Percentiles rank a stretch among this genome's conserved stretches.
Evolutionary conservation across 73 alveolate genomes (phyloP).

Genomic region (Paramecium pentaurelia): DNA sequence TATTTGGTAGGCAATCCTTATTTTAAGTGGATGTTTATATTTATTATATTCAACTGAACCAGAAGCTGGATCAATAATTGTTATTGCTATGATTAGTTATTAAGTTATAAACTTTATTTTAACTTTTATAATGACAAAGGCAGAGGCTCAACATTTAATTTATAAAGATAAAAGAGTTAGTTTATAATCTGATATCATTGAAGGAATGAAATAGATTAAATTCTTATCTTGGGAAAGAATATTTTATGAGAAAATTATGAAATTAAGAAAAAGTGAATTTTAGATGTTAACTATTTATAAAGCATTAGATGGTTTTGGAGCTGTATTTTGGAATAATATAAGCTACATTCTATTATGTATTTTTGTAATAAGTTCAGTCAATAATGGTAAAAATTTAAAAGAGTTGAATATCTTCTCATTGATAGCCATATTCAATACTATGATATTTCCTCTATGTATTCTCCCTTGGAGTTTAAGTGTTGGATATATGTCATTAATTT

Average conservation of each 20-base stretch:
- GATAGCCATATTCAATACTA: constrained; percentile 29
- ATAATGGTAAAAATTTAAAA: background rate
- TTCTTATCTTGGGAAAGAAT: constrained; percentile 43
- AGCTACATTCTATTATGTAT: constrained; percentile 36
- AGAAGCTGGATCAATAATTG: background rate
- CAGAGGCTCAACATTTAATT: background rate
- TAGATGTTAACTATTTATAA: background rate
- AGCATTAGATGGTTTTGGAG: background rate
- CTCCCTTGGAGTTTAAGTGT: constrained; percentile 31
- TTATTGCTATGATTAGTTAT: background rate
- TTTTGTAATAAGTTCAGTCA: background rate
- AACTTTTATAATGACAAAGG: background rate
- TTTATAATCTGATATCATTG: background rate
- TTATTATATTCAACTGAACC: background rate
- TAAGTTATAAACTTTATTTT: background rate
- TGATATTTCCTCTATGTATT: constrained; percentile 45
- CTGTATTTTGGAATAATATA: constrained; percentile 46
- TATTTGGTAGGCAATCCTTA: background rate
- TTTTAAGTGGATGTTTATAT: background rate
- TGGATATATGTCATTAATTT: background rate
- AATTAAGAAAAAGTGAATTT: constrained; percentile 42
- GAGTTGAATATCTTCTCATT: constrained; percentile 41
- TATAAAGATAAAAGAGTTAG: constrained; percentile 24
- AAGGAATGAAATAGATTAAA: constrained; percentile 52
- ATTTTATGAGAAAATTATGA: constrained; percentile 19